These are phyloP conservation scores for Penicillium fimorum DNA, from an alignment of 495 filamentous ascomycete species.

Conservation along the genomic window DNA sequence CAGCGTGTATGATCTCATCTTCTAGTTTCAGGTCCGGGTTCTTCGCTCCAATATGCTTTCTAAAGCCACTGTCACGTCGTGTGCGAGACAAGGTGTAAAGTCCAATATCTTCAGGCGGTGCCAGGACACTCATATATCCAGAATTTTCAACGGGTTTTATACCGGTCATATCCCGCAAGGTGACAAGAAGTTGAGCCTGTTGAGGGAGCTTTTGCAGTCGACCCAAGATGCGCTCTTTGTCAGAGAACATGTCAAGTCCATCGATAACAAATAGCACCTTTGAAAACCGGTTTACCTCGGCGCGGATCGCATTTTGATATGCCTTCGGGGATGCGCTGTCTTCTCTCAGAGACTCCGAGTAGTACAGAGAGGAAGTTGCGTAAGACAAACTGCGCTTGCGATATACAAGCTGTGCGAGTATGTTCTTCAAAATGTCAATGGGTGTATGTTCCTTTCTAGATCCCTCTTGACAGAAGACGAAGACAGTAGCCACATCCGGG, in stretches of 20 bases:
- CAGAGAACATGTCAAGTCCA: slow-evolving; percentile 29
- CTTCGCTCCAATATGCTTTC: too few species aligned
- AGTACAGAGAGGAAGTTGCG: too few species aligned
- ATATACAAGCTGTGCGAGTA: slow-evolving; percentile 37
- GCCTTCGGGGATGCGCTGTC: slow-evolving; percentile 26
- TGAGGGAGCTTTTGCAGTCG: slow-evolving; percentile 38
- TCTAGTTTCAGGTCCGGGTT: too few species aligned
- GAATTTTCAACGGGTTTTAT: too few species aligned
- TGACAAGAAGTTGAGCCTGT: slow-evolving; percentile 36
- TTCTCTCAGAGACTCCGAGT: slow-evolving; percentile 6
- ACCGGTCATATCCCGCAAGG: slow-evolving; percentile 22
- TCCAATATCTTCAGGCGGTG: too few species aligned
- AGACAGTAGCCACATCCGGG: slow-evolving; percentile 33
- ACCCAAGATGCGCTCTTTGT: slow-evolving; percentile 33
- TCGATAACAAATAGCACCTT: slow-evolving; percentile 35
- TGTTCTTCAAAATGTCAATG: slow-evolving; percentile 23
- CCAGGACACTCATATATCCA: too few species aligned
- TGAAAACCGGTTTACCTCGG: slow-evolving; percentile 35
- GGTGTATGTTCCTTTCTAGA: slow-evolving; percentile 20
- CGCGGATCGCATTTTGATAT: slow-evolving; percentile 37
- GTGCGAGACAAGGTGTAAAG: too few species aligned
- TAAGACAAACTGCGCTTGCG: slow-evolving; percentile 24
- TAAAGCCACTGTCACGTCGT: too few species aligned
- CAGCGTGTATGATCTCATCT: too few species aligned
- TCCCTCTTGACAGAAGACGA: slow-evolving; percentile 33